These are phyloP conservation scores for Mycena galericulata DNA, from an alignment of 768 basidiomycete genomes.

Conservation along the genomic window DNA sequence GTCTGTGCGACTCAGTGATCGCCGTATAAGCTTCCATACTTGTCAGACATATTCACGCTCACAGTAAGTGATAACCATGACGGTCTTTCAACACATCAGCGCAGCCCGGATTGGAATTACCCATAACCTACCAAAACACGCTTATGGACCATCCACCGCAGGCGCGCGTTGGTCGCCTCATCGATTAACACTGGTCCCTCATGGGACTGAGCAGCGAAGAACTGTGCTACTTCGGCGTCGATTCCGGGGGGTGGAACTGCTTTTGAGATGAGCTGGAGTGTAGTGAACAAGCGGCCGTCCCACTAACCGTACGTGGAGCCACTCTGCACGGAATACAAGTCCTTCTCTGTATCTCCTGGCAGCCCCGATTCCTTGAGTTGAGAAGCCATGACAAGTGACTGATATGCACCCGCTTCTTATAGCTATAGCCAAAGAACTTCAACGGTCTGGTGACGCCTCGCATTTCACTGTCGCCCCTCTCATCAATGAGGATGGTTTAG, in stretches of 20 bases:
- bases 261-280: conserved; percentile 11
- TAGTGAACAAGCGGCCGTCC: background rate
- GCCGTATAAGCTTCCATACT: background rate
- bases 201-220: conserved; percentile 47
- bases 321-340: conserved; percentile 49
- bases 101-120: background rate
- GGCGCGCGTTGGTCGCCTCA: conserved; percentile 54
- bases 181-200: conserved; percentile 52
- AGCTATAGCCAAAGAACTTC: background rate
- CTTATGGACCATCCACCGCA: conserved; percentile 61
- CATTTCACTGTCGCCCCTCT: no score
- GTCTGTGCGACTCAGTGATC: conserved; percentile 52
- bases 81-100: conserved; percentile 36
- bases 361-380: conserved; percentile 7
- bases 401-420: conserved; percentile 9
- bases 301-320: conserved; percentile 37
- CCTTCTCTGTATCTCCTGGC: conserved; percentile 42
- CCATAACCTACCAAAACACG: conserved; percentile 52
- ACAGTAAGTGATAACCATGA: conserved; percentile 63
- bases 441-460: conserved; percentile 21
- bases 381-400: conserved; percentile 17
- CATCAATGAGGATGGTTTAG: no score
- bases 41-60: conserved; percentile 17
- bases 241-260: conserved; percentile 53
- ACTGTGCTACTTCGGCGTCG: conserved; percentile 59